Evolutionary conservation across 805 yeast genomes (phyloP).

Genomic region (Candida hispaniensis): DNA sequence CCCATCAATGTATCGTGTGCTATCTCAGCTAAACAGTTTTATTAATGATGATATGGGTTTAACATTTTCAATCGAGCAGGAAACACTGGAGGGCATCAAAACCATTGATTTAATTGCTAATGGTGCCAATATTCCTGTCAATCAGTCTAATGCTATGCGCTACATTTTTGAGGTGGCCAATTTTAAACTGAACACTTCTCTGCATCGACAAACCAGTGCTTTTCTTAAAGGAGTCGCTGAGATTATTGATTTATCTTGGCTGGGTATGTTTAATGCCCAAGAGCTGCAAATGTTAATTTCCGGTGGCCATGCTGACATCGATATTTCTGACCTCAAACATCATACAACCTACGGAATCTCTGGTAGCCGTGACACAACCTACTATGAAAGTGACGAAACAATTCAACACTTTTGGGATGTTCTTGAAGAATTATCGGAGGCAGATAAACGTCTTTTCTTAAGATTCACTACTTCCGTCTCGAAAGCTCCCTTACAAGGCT

Average conservation of each 20-base stretch:
- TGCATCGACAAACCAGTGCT: conserved; percentile 46
- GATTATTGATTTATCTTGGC: conserved; percentile 63
- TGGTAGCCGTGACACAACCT: no score
- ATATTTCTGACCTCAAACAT: conserved; percentile 54
- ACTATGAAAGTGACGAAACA: conserved; percentile 42
- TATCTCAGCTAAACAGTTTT: conserved; percentile 35
- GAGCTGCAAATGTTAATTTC: conserved; percentile 80
- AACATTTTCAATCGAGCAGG: conserved; percentile 53
- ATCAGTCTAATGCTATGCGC: conserved; percentile 48
- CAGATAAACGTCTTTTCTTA: conserved; percentile 55
- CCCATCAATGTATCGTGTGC: conserved; percentile 48
- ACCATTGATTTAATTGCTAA: conserved; percentile 49
- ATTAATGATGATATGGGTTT: conserved; percentile 53
- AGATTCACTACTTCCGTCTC: conserved; percentile 90
- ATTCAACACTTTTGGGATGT: conserved; percentile 64
- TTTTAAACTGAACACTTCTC: conserved; percentile 58
- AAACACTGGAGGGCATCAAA: conserved; percentile 26
- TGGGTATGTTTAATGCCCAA: conserved; percentile 70
- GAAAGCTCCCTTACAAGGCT: conserved; percentile 84
- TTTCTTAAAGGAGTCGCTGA: conserved; percentile 63
- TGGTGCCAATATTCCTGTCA: conserved; percentile 51
- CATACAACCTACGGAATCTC: conserved; percentile 61
- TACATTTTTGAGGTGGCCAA: conserved; percentile 71
- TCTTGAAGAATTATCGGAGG: conserved; percentile 51
- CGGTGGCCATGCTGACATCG: conserved; percentile 62